Evolutionary conservation across 768 basidiomycete species (phyloP).

Genomic region (Pisolithus sp.): DNA sequence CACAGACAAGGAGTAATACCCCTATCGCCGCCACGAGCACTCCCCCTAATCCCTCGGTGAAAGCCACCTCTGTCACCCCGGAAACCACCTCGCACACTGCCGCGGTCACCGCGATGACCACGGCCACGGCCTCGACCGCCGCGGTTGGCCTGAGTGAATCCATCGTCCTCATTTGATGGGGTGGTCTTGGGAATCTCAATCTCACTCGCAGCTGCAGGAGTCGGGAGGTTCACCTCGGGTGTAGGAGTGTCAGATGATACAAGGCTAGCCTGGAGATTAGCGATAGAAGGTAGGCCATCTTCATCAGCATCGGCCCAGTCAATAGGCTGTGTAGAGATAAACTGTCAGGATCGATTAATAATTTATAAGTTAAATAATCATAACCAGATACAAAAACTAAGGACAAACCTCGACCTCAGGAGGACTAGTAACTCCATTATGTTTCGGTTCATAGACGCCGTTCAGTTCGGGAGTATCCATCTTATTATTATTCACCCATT

Average conservation of each 20-base stretch:
- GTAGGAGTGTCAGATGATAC: constrained; percentile 69
- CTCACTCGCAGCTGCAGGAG: constrained; percentile 12
- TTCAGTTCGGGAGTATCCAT: constrained; percentile 28
- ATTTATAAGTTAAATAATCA: neutral
- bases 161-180: constrained; percentile 46
- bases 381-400: neutral
- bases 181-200: constrained; percentile 18
- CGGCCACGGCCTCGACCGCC: constrained; percentile 46
- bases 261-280: constrained; percentile 69
- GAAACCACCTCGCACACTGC: constrained; percentile 34
- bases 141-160: constrained; percentile 45
- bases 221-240: constrained; percentile 37
- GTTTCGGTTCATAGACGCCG: constrained; percentile 11
- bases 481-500: constrained; percentile 46
- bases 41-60: constrained; percentile 34
- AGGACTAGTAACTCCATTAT: constrained; percentile 10
- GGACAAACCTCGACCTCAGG: constrained; percentile 28
- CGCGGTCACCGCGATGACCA: constrained; percentile 36
- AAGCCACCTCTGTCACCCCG: constrained; percentile 31
- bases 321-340: constrained; percentile 34
- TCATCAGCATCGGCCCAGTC: constrained; percentile 79
- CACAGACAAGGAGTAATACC: constrained; percentile 19
- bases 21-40: constrained; percentile 24
- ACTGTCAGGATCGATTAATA: constrained; percentile 7
- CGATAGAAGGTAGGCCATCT: constrained; percentile 73